Conservation (phyloP, 768 basidiomycete species). For the Termitomyces sp. region DNA sequence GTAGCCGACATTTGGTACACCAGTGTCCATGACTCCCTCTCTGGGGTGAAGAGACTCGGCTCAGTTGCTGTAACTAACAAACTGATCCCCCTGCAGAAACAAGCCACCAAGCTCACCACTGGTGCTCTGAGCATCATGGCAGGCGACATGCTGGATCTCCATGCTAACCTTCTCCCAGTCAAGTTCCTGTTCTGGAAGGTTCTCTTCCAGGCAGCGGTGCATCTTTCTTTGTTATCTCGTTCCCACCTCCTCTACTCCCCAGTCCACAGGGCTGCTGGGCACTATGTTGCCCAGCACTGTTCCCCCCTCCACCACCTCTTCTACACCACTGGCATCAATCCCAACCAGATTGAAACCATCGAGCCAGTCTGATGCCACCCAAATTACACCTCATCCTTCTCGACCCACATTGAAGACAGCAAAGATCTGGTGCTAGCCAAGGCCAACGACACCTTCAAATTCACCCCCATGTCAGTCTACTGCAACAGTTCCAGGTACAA, state of each 20-base stretch:
- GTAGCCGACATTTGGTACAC: too few species aligned
- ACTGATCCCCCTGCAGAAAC: too few species aligned
- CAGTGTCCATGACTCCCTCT: too few species aligned
- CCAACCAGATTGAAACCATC: background rate
- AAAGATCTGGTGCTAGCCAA: background rate
- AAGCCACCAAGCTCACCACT: background rate
- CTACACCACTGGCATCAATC: background rate
- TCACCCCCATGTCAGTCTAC: background rate
- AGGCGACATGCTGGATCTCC: too few species aligned
- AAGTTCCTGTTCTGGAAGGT: background rate
- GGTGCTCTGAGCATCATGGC: background rate
- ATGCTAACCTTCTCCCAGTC: background rate
- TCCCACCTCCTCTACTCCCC: background rate
- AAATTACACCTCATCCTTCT: background rate
- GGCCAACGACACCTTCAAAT: background rate
- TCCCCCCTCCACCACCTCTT: background rate
- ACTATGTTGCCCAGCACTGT: background rate
- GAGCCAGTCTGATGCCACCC: background rate
- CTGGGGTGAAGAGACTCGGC: too few species aligned
- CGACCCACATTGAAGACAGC: background rate
- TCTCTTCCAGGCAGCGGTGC: background rate
- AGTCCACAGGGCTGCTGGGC: background rate
- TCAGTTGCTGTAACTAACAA: too few species aligned
- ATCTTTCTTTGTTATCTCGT: background rate
- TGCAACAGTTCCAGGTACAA: background rate